Evolutionary conservation across 306 rosid genomes (phyloP).

Genomic region (Pyrus bretschneideri): DNA sequence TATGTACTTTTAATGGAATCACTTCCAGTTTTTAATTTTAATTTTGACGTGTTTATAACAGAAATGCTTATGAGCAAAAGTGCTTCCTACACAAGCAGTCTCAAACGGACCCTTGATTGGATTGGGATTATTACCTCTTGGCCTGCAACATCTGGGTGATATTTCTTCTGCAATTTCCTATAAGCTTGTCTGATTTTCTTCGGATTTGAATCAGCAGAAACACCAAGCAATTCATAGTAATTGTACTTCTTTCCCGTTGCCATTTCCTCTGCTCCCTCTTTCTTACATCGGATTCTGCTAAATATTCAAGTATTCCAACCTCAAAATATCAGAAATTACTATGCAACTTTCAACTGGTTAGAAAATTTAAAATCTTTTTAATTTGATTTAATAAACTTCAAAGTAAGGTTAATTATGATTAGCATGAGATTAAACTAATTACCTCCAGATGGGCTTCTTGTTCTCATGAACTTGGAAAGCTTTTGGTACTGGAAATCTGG

Average conservation of each 20-base stretch:
- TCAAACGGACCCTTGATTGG: too few species aligned
- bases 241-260: slow-evolving; percentile 36
- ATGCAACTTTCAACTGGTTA: neutral
- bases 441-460: slow-evolving; percentile 41
- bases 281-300: slow-evolving; percentile 32
- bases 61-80: too few species aligned
- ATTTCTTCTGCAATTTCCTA: slow-evolving; percentile 66
- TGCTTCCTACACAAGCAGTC: too few species aligned
- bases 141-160: slow-evolving; percentile 79
- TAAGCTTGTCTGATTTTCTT: slow-evolving; percentile 61
- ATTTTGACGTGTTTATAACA: too few species aligned
- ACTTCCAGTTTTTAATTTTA: too few species aligned
- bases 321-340: neutral
- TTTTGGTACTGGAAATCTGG: slow-evolving; percentile 24
- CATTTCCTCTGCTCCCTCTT: slow-evolving; percentile 14
- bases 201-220: slow-evolving; percentile 52
- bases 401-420: neutral
- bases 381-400: neutral
- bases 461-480: slow-evolving; percentile 23
- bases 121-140: slow-evolving; percentile 36
- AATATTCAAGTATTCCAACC: neutral
- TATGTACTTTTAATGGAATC: too few species aligned
- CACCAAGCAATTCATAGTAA: slow-evolving; percentile 64
- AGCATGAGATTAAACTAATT: neutral
- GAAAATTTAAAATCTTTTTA: neutral